Percentiles rank a stretch among this genome's conserved stretches.
Conservation (phyloP, 805 yeast species). For the Clavispora phyllophila region DNA sequence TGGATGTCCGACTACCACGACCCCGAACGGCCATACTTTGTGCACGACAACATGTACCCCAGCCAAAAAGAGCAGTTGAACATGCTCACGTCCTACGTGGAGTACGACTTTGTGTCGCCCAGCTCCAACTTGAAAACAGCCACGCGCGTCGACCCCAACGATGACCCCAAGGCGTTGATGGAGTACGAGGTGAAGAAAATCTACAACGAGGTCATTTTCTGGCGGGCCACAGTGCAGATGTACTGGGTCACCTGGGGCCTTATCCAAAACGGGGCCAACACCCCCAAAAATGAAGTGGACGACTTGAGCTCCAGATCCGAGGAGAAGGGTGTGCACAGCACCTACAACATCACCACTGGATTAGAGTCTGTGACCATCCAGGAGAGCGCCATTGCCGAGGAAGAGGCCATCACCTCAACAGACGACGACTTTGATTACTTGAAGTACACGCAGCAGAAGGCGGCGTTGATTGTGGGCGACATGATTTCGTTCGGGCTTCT, state of each 20-base stretch:
- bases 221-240: constrained; percentile 78
- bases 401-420: constrained; percentile 32
- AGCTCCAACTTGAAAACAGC: constrained; percentile 25
- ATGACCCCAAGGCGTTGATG: constrained; percentile 18
- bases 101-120: constrained; percentile 44
- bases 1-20: constrained; percentile 95
- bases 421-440: constrained; percentile 76
- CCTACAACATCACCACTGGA: constrained; percentile 43
- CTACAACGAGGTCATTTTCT: constrained; percentile 59
- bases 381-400: constrained; percentile 19
- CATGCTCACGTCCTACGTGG: constrained; percentile 73
- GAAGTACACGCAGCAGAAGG: constrained; percentile 69
- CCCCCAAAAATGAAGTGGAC: constrained; percentile 13
- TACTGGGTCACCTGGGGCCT: constrained; percentile 94
- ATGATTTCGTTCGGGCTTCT: constrained; percentile 55
- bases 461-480: constrained; percentile 71
- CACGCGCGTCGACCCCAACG: constrained; percentile 14
- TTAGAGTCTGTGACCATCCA: constrained; percentile 38
- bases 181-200: constrained; percentile 45
- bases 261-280: constrained; percentile 57
- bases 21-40: constrained; percentile 44
- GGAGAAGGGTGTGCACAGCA: constrained; percentile 36
- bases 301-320: constrained; percentile 17
- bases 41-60: constrained; percentile 62
- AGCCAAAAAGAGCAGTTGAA: constrained; percentile 60